Base-by-base conservation (phyloP, 495 filamentous ascomycete genomes). In the Thozetella sp. region DNA sequence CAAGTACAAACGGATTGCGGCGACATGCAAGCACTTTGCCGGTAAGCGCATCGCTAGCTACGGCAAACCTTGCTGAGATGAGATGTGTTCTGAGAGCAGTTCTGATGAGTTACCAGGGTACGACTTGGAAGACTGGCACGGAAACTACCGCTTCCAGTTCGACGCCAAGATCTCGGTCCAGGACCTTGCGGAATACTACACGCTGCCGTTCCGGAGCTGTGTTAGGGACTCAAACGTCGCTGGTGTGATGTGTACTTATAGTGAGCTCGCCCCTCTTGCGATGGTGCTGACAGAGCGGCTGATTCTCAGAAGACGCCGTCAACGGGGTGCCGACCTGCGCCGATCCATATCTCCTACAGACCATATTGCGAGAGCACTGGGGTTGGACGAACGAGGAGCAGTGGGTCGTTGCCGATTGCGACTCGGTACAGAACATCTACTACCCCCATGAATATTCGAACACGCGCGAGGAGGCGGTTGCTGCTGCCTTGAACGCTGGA, bases 11-110 rank as follows among this genome's bases (percentile, higher is more conserved):
- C 84, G 83, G 61, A 63, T 88, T n/a, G 75, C 84, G 1, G 81
- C 84, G 12, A 88, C 83, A 2, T 84, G 82, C 46, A 88, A 88
- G 63, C 86, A 88, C 63, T 88, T 73, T 56, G 84, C 80, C 13
- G 85, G 79, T 2, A n/a, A n/a, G n/a, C n/a, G n/a, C n/a, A n/a
- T n/a, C n/a, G n/a, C n/a, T n/a, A n/a, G n/a, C n/a, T n/a, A n/a
- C n/a, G n/a, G n/a, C n/a, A n/a, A n/a, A n/a, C n/a, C n/a, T n/a
- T n/a, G n/a, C n/a, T n/a, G n/a, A n/a, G n/a, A n/a, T n/a, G n/a
- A n/a, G n/a, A n/a, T n/a, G n/a, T n/a, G n/a, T n/a, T n/a, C n/a
- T n/a, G n/a, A n/a, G n/a, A n/a, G n/a, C n/a, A n/a, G n/a, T n/a
- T n/a, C n/a, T n/a, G n/a, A n/a, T n/a, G n/a, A n/a, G n/a, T n/a